A percentile compares a stretch with the other conserved stretches of the same genome.
These are phyloP conservation scores for Diplodia seriata DNA, from an alignment of 2,329 filamentous ascomycete genomes.

Conservation along the genomic window DNA sequence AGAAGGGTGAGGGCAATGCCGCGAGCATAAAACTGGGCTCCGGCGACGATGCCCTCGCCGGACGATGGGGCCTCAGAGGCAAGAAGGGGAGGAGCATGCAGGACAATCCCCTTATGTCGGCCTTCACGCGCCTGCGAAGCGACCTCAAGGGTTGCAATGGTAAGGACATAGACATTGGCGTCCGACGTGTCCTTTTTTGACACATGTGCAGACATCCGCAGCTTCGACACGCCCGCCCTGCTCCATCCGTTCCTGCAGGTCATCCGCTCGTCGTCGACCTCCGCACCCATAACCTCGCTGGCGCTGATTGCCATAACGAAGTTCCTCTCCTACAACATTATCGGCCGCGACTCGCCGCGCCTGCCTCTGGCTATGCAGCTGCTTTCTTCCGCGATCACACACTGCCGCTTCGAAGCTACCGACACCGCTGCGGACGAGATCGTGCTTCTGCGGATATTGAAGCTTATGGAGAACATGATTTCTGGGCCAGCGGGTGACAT, in stretches of 20 bases:
- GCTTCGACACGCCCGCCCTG: conserved; percentile 87
- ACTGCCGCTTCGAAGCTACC: conserved; percentile 96
- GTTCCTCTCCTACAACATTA: conserved; percentile 93
- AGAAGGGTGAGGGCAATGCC: conserved; percentile 46
- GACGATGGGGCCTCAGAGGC: conserved; percentile 89
- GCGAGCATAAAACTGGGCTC: conserved; percentile 42
- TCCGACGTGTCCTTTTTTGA: conserved; percentile 37
- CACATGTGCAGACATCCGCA: conserved; percentile 71
- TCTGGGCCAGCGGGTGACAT: conserved; percentile 90
- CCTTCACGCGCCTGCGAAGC: conserved; percentile 86
- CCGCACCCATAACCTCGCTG: conserved; percentile 93
- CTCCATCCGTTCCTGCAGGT: conserved; percentile 95
- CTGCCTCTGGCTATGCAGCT: conserved; percentile 93
- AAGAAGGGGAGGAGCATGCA: conserved; percentile 98
- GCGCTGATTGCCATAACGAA: conserved; percentile 93
- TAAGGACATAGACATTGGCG: conserved; percentile 47
- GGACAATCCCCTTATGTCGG: conserved; percentile 94
- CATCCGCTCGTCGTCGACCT: conserved; percentile 94
- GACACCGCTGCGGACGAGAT: conserved; percentile 95
- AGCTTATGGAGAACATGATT: conserved; percentile 98
- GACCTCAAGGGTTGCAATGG: conserved; percentile 87
- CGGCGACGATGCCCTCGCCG: conserved; percentile 68
- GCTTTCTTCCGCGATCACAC: conserved; percentile 91
- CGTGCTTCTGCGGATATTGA: conserved; percentile 89
- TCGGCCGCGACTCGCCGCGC: conserved; percentile 82